Evolutionary conservation across 768 basidiomycete genomes (phyloP).

Genomic region (Dioszegia hungarica): DNA sequence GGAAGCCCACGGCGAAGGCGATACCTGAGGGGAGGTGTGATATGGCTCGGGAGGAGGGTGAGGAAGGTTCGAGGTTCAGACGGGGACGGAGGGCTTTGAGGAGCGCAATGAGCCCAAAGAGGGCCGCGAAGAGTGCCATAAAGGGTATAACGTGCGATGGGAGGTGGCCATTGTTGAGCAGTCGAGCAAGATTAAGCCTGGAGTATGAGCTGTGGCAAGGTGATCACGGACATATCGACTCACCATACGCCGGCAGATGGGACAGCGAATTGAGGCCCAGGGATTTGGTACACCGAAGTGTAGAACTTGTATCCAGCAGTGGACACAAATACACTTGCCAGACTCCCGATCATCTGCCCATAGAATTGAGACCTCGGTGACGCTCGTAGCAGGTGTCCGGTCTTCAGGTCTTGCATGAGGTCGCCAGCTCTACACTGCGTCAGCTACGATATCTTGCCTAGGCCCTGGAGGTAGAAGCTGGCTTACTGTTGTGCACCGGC

Average conservation of each 20-base stretch:
- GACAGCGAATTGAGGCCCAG: constrained; percentile 90
- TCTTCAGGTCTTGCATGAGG: constrained; percentile 97
- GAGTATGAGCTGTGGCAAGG: neutral
- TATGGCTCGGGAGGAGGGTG: constrained; percentile 14
- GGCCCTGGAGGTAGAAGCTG: neutral
- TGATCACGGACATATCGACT: constrained; percentile 9
- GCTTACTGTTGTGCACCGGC: constrained; percentile 15
- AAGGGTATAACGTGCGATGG: constrained; percentile 69
- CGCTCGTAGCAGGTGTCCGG: constrained; percentile 84
- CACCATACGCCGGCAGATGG: constrained; percentile 92
- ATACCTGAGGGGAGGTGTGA: constrained; percentile 86
- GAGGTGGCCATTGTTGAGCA: constrained; percentile 64
- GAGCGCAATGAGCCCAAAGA: constrained; percentile 66
- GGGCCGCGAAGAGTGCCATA: constrained; percentile 69
- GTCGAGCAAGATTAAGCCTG: constrained; percentile 51
- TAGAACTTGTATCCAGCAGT: constrained; percentile 83
- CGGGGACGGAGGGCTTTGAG: constrained; percentile 57
- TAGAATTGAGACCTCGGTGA: constrained; percentile 92
- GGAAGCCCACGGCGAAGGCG: constrained; percentile 90
- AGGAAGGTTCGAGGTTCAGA: neutral
- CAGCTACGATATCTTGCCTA: too few species aligned
- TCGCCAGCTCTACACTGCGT: constrained; percentile 71
- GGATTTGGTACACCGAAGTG: constrained; percentile 78
- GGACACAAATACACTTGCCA: constrained; percentile 81
- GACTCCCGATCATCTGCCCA: constrained; percentile 81